Evolutionary conservation across 352 stramenopile species (phyloP).

Genomic region (Phytophthora constricta): DNA sequence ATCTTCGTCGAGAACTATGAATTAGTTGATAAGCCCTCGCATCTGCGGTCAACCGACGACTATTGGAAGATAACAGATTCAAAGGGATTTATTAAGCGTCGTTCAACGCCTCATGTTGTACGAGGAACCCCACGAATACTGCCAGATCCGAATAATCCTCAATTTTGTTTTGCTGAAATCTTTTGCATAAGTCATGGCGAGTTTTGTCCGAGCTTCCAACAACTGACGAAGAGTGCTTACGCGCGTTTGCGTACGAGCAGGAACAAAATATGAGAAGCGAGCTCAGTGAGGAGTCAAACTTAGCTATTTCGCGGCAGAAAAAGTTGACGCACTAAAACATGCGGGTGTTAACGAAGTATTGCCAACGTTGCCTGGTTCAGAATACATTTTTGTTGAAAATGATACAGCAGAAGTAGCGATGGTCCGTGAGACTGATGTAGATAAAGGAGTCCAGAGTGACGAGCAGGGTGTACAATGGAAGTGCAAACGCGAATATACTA

Average conservation of each 20-base stretch:
- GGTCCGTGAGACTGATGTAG: not conserved
- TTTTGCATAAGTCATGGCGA: slow-evolving; percentile 8
- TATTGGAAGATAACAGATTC: not conserved
- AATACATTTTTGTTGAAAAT: not conserved
- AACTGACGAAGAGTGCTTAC: slow-evolving; percentile 10
- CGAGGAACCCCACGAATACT: not conserved
- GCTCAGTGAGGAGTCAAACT: not conserved
- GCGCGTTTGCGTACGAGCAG: not conserved
- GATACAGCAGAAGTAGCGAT: not conserved
- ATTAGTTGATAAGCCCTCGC: not conserved
- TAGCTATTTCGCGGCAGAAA: not conserved
- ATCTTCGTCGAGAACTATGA: not conserved
- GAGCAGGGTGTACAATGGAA: not conserved
- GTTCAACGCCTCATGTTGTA: not conserved
- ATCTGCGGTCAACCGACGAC: not conserved
- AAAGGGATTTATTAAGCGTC: not conserved
- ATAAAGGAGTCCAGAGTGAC: not conserved
- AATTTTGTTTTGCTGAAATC: slow-evolving; percentile 11
- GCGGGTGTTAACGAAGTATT: not conserved
- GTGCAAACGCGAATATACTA: not conserved
- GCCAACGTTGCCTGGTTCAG: not conserved
- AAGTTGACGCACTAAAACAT: not conserved
- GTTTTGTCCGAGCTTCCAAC: slow-evolving; percentile 1
- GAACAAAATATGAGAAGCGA: not conserved
- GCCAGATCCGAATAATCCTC: not conserved